Conservation (phyloP, 345 rosid genomes). For the Durio zibethinus region DNA sequence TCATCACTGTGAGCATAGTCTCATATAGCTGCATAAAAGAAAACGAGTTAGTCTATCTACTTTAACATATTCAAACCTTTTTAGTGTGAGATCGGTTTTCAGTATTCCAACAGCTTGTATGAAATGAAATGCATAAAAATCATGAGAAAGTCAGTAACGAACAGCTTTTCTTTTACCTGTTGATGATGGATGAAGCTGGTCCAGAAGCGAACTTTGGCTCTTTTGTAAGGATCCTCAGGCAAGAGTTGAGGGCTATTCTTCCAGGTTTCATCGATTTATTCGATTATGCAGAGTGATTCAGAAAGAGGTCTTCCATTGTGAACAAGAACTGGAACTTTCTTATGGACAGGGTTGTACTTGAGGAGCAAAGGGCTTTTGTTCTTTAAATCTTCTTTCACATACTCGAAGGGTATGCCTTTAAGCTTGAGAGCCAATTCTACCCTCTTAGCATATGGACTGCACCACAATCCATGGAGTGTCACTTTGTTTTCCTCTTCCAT, state of each 20-base stretch:
- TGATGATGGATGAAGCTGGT: constrained; percentile 33
- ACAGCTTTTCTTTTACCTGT: constrained; percentile 18
- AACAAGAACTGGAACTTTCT: constrained; percentile 32
- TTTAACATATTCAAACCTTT: neutral
- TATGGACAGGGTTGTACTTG: constrained; percentile 34
- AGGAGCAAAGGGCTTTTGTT: constrained; percentile 39
- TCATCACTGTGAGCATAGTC: constrained; percentile 7
- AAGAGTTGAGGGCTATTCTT: constrained; percentile 22
- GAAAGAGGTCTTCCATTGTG: constrained; percentile 43
- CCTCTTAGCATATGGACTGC: constrained; percentile 30
- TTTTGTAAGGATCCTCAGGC: constrained; percentile 39
- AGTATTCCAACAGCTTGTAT: neutral
- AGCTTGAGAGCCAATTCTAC: constrained; percentile 40
- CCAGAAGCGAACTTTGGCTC: constrained; percentile 44
- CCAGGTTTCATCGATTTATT: constrained; percentile 53
- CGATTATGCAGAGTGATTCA: constrained; percentile 39
- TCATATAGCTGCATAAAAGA: constrained; percentile 29
- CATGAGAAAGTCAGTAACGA: neutral
- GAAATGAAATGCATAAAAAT: neutral
- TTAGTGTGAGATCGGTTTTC: neutral
- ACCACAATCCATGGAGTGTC: constrained; percentile 28
- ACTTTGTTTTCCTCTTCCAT: constrained; percentile 30
- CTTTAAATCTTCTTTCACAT: constrained; percentile 42
- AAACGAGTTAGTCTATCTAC: neutral
- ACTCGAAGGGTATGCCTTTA: constrained; percentile 34